A percentile compares a stretch with the other conserved stretches of the same genome.
These are phyloP conservation scores for Blepharisma stoltei DNA, from an alignment of 73 alveolate species.

Conservation along the genomic window DNA sequence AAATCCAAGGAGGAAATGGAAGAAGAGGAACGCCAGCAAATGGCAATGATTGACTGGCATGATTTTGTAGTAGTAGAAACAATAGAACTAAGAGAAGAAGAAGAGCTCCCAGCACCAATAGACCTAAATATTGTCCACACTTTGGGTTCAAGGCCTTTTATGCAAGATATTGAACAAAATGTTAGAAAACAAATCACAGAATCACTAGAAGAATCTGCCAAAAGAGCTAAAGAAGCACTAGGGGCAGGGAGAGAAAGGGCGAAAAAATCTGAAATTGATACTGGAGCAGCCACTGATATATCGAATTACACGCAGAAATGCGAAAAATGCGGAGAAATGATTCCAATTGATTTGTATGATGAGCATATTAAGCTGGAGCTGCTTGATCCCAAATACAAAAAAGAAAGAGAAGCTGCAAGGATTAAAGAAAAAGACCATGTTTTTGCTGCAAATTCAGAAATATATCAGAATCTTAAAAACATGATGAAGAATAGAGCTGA, in stretches of 20 bases:
- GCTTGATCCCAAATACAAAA: constrained; percentile 93
- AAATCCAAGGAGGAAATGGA: constrained; percentile 62
- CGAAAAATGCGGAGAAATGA: constrained; percentile 79
- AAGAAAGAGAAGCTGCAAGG: constrained; percentile 61
- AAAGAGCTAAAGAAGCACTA: constrained; percentile 22
- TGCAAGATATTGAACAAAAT: constrained; percentile 13
- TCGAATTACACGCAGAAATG: constrained; percentile 50
- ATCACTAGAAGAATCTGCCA: constrained; percentile 21
- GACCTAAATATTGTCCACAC: constrained; percentile 35
- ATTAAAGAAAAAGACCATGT: constrained; percentile 44
- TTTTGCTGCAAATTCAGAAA: constrained; percentile 14
- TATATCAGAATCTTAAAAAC: neutral
- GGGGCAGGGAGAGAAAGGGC: constrained; percentile 34
- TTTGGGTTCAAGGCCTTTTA: constrained; percentile 19
- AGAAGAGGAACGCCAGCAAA: constrained; percentile 63
- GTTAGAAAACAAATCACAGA: neutral
- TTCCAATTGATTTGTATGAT: constrained; percentile 73
- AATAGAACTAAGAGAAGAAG: constrained; percentile 89
- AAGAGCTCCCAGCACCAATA: constrained; percentile 43
- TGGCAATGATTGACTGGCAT: constrained; percentile 91
- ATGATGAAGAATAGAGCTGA: constrained; percentile 6
- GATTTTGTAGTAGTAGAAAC: constrained; percentile 92
- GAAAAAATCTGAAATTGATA: constrained; percentile 59
- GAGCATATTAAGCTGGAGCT: constrained; percentile 89
- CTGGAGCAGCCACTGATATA: constrained; percentile 55